Base-by-base conservation (phyloP, 495 filamentous ascomycete species). In the Cetradonia linearis region DNA sequence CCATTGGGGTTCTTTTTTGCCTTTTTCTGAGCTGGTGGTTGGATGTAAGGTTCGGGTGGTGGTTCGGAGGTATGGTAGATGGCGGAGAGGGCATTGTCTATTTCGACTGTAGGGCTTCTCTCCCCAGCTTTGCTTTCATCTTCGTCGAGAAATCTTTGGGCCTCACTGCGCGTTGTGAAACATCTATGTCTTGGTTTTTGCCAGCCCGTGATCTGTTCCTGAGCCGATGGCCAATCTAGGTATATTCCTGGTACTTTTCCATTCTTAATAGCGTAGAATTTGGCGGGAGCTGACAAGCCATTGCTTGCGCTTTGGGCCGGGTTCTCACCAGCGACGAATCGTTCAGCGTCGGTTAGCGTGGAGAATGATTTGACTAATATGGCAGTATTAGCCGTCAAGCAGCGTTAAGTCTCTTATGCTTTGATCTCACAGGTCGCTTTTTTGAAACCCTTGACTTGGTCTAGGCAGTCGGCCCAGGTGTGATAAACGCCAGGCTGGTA, bases 201-300 rank as follows among this genome's bases (percentile, higher is more conserved):
- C 69, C 82, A 86, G 6, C 88, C 89, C 7, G 74, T 81, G 36
- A 96, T 89, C 59, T 93, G 87, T 58, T 83, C 76, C 63, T 88
- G 80, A 3, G 86, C 89, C 28, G 78, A 78, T n/a, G 77, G 69
- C 91, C 91, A 98, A 58, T 91, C 83, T 6, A 85, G 87, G 71
- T 96, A 98, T 2, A 98, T 85, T 5, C 93, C 92, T 0, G 91
- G 88, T n/a, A 78, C 74, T 59, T 82, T 79, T 47, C 93, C 93
- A 59, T 81, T 78, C 46, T 85, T 89, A n/a, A 98, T 86, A 9
- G 81, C 93, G 66, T 98, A 98, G 69, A 83, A 97, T 67, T 81
- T 83, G 13, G 52, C 54, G 40, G 66, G 62, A 28, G 64, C 31
- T 40, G 47, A 67, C 4, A 70, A 69, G 37, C 65, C 60, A 9